phyloP scores from a whole-genome alignment of 176 grass and related monocot species.

The Hordeum vulgare region DNA sequence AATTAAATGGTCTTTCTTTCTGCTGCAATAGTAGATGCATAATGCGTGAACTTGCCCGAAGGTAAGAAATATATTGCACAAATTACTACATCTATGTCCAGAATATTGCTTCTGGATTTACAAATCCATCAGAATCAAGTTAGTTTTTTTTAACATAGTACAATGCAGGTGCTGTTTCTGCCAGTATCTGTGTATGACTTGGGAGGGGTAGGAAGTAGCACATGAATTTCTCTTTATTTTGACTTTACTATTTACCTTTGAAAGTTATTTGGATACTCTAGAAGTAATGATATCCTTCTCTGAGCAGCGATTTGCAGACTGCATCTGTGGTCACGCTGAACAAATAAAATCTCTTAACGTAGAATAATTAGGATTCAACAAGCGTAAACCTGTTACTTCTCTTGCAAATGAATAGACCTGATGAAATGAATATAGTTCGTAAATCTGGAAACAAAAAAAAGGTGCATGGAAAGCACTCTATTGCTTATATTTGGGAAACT shows the following conservation, averaged over 20 bases:
- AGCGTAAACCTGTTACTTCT: neutral
- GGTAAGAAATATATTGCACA: neutral
- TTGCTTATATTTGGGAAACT: neutral
- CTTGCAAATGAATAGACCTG: neutral
- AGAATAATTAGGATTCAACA: neutral
- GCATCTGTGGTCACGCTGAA: neutral
- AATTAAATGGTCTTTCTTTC: neutral
- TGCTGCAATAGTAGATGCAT: neutral
- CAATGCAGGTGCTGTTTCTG: too few relatives aligned
- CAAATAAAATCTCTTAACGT: neutral
- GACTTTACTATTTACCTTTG: neutral
- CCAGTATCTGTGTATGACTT: neutral
- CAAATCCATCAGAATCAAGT: neutral
- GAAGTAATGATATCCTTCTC: neutral
- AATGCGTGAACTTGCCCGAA: neutral
- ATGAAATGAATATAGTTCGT: neutral
- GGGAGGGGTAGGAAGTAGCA: neutral
- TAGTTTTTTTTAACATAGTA: too few relatives aligned
- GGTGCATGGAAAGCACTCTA: too few relatives aligned
- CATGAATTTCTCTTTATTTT: neutral
- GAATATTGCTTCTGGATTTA: neutral
- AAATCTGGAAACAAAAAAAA: neutral
- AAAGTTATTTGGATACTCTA: neutral
- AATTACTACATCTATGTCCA: neutral
- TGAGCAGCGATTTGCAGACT: neutral